These are phyloP conservation scores for Chlorella ohadii DNA, from an alignment of 139 green algal species.

Conservation along the genomic window DNA sequence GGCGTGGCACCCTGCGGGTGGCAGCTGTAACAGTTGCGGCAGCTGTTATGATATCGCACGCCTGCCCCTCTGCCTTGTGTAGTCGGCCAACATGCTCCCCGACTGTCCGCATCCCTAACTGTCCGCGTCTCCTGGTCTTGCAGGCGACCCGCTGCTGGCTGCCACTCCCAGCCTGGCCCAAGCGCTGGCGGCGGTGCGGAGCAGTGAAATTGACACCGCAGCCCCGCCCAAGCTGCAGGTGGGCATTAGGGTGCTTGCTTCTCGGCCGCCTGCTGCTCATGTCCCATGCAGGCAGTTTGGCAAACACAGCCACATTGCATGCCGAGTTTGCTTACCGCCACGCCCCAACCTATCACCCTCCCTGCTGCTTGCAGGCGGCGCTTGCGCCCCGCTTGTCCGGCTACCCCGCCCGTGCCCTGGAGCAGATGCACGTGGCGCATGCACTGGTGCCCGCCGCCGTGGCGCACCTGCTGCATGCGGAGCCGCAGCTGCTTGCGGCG, in stretches of 20 bases:
- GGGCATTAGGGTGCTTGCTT: neutral
- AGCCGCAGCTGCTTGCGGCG: conserved; percentile 70
- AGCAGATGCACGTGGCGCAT: conserved; percentile 50
- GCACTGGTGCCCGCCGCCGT: conserved; percentile 59
- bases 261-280: neutral
- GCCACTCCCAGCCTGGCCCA: conserved; percentile 43
- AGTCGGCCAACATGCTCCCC: too few relatives aligned
- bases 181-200: conserved; percentile 56
- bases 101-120: too few relatives aligned
- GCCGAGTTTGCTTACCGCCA: neutral
- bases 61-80: too few relatives aligned
- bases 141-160: conserved; percentile 46
- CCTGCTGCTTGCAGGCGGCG: neutral
- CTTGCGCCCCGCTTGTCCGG: conserved; percentile 22
- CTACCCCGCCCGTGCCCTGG: conserved; percentile 37
- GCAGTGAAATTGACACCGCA: conserved; percentile 15
- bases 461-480: conserved; percentile 55
- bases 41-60: neutral
- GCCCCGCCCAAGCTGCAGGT: conserved; percentile 23
- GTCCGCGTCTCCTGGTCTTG: too few relatives aligned
- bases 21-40: neutral
- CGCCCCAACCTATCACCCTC: neutral
- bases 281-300: too few relatives aligned
- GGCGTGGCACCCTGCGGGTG: neutral
- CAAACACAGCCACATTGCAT: too few relatives aligned